phyloP scores from a whole-genome alignment of 495 filamentous ascomycete species.

The Platismatia glauca region DNA sequence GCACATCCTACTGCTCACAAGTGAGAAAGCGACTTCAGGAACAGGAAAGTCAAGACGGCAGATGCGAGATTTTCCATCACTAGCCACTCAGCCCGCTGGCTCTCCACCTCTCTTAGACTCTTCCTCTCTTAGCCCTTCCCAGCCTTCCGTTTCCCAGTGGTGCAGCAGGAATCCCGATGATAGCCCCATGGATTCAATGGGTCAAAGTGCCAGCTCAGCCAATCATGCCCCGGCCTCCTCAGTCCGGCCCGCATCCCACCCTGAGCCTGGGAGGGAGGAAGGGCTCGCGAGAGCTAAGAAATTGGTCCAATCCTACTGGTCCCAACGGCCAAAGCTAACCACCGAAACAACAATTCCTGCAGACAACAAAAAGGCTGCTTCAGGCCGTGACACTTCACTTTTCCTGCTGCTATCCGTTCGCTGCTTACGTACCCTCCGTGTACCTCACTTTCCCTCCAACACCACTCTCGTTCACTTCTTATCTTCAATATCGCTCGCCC shows the following conservation, averaged over 20 bases:
- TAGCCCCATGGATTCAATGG: too few species aligned
- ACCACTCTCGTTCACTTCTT: background rate
- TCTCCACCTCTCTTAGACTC: background rate
- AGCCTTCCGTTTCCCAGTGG: background rate
- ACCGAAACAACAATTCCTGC: background rate
- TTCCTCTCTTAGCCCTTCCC: background rate
- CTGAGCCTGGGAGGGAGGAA: background rate
- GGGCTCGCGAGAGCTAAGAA: background rate
- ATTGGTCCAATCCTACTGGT: background rate
- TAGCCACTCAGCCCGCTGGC: slow-evolving; percentile 2
- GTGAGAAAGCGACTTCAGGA: slow-evolving; percentile 17
- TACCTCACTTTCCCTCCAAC: background rate
- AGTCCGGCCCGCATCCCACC: slow-evolving; percentile 1
- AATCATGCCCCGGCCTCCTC: background rate
- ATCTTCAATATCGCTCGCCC: background rate
- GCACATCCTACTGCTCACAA: too few species aligned
- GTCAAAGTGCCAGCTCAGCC: slow-evolving; percentile 1
- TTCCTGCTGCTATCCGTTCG: slow-evolving; percentile 5
- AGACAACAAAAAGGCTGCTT: slow-evolving; percentile 13
- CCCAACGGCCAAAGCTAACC: background rate
- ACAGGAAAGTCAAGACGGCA: slow-evolving; percentile 16
- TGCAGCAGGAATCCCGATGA: too few species aligned
- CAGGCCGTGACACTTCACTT: slow-evolving; percentile 15
- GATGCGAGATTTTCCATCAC: background rate
- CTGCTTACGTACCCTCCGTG: background rate